Evolutionary conservation across 805 yeast species (phyloP).

Genomic region (Debaryomyces prosopidis): DNA sequence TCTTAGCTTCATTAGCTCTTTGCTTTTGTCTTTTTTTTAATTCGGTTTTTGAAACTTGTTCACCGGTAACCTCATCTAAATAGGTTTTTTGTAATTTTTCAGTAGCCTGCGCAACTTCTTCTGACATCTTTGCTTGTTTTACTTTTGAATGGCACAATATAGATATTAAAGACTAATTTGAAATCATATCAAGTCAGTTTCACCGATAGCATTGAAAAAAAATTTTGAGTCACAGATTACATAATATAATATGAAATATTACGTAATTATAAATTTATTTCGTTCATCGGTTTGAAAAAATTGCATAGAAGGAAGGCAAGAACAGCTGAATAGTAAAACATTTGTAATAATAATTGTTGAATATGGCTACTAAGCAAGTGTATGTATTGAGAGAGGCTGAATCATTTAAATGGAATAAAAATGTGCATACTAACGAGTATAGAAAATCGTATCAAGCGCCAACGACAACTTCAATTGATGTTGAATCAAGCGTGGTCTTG

Average conservation of each 20-base stretch:
- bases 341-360: not conserved
- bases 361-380: conserved; percentile 17
- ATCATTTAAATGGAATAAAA: not conserved
- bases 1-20: conserved; percentile 83
- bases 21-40: conserved; percentile 93
- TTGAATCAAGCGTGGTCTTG: conserved; percentile 54
- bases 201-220: conserved; percentile 4
- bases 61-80: conserved; percentile 94
- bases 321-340: not conserved
- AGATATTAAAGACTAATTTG: too few relatives aligned
- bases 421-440: conserved; percentile 6
- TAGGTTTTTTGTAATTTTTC: conserved; percentile 77
- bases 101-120: conserved; percentile 60
- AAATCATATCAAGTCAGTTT: too few relatives aligned
- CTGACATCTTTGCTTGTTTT: conserved; percentile 30
- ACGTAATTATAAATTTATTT: not conserved
- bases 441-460: conserved; percentile 30
- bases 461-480: conserved; percentile 40
- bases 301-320: not conserved
- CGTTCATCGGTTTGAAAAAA: not conserved
- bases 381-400: conserved; percentile 4
- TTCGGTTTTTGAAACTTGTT: conserved; percentile 93
- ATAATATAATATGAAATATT: not conserved
- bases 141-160: too few relatives aligned
- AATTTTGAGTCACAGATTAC: conserved; percentile 6